Evolutionary conservation across 1,284 basidiomycete genomes (phyloP), one percentile per base, ranked within the genome.

Genomic region (Entoloma clypeatum): DNA sequence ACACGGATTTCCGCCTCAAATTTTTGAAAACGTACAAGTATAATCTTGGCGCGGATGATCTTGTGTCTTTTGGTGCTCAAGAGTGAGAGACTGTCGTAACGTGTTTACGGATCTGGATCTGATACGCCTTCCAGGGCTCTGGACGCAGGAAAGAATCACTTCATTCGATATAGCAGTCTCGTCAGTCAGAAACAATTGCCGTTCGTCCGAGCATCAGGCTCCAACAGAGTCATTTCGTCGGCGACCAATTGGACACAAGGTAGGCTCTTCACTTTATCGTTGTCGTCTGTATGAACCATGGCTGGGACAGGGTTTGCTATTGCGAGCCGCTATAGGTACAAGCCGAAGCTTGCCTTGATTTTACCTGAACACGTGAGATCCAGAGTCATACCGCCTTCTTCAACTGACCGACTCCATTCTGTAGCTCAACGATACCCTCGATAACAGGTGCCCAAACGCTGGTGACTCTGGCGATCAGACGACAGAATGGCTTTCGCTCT

Each of bases 171-270:
- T 55, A 48, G 53, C 1, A 50, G 64, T 30, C 60, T 84, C 1
- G 50, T 85, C n/a, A 57, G 60, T 21, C 43, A 57, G 2, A 52
- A 63, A 5, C 65, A 70, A 30, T 43, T 77, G 0, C 79, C 83
- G 0, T 92, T 92, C 47, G 71, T 86, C 1, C 72, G 89, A 11
- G 70, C 86, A 0, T 77, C 84, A 0, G 67, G 73, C 13, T 71
- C 71, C 5, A 57, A 67, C 5, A 73, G 90, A 6, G 86, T 91
- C 0, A 67, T 88, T 0, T 66, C 76, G 33, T 79, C 81, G 9
- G 81, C 84, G 0, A 65, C 59, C 3, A 87, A 86, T 51, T 90
- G 87, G 86, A 79, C 79, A 28, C 58, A 67, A 61, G 79, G 86
- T 82, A n/a, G n/a, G n/a, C n/a, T n/a, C n/a, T n/a, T n/a, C n/a